Evolutionary conservation across 495 filamentous ascomycete genomes (phyloP).

Genomic region (Penicillium maclennaniae): DNA sequence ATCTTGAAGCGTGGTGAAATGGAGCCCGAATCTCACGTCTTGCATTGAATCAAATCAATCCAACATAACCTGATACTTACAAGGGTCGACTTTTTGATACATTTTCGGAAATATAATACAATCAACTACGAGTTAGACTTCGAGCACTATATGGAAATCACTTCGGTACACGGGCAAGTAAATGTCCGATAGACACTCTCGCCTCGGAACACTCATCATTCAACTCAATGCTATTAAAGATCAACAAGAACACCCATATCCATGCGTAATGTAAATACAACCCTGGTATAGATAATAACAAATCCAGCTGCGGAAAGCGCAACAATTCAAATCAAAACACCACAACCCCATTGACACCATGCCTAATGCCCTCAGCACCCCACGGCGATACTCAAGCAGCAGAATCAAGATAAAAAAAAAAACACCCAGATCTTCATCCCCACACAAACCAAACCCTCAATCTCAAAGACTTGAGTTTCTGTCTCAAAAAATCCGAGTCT

Average conservation of each 20-base stretch:
- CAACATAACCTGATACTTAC: not conserved
- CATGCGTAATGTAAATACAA: constrained; percentile 26
- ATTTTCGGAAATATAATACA: not conserved
- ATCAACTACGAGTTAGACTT: not conserved
- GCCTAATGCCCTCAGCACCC: constrained; percentile 12
- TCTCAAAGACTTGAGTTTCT: too few species aligned
- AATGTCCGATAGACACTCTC: not conserved
- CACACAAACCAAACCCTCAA: too few species aligned
- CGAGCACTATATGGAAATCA: not conserved
- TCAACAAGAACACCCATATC: constrained; percentile 11
- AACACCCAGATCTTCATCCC: not conserved
- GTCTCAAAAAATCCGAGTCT: too few species aligned
- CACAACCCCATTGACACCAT: constrained; percentile 14
- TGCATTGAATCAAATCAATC: not conserved
- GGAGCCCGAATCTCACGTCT: not conserved
- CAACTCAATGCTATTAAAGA: constrained; percentile 11
- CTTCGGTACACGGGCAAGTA: not conserved
- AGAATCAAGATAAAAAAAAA: constrained; percentile 12
- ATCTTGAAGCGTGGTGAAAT: not conserved
- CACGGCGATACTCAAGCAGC: not conserved
- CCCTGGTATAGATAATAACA: constrained; percentile 14
- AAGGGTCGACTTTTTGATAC: too few species aligned
- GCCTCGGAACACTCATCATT: not conserved
- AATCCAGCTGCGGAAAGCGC: not conserved
- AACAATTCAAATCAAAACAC: constrained; percentile 2